Evolutionary conservation across 805 yeast species (phyloP).

Genomic region (Wickerhamiella alocasiicola): DNA sequence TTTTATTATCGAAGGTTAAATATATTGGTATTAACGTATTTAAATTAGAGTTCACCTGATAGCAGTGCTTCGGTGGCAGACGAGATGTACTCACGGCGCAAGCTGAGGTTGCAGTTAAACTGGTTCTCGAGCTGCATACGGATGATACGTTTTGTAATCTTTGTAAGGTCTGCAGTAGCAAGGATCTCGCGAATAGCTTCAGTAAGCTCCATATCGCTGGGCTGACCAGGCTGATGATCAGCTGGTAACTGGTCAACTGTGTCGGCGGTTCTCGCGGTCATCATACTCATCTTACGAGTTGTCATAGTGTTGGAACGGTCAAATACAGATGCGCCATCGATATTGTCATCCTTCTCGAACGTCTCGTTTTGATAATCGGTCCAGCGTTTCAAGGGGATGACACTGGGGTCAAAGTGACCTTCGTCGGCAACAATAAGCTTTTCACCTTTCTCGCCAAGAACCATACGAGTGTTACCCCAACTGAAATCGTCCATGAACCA

Average conservation of each 20-base stretch:
- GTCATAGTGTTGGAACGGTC: conserved; percentile 3
- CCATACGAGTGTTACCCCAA: conserved; percentile 54
- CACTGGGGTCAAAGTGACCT: conserved; percentile 41
- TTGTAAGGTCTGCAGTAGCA: conserved; percentile 29
- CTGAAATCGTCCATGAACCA: conserved; percentile 59
- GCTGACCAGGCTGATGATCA: conserved; percentile 17
- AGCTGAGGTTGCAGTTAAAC: conserved; percentile 26
- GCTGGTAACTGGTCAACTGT: conserved; percentile 5
- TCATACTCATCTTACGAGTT: conserved; percentile 19
- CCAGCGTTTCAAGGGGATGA: conserved; percentile 46
- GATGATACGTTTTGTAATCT: conserved; percentile 30
- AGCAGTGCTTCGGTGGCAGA: conserved; percentile 31
- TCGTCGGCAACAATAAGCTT: conserved; percentile 36
- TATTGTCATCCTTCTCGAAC: conserved; percentile 24
- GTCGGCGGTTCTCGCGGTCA: conserved; percentile 12
- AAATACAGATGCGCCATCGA: conserved; percentile 10
- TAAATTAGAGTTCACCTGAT: conserved; percentile 29
- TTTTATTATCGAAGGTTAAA: no score
- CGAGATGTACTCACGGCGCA: conserved; percentile 30
- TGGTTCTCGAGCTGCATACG: conserved; percentile 27
- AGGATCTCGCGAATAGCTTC: conserved; percentile 29
- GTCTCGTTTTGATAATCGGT: conserved; percentile 44
- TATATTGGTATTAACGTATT: no score
- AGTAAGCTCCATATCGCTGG: conserved; percentile 29
- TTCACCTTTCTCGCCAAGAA: conserved; percentile 40